Evolutionary conservation across 257 asterid genomes (phyloP), one percentile per base, ranked within the genome.

Genomic region (Rhazya stricta): DNA sequence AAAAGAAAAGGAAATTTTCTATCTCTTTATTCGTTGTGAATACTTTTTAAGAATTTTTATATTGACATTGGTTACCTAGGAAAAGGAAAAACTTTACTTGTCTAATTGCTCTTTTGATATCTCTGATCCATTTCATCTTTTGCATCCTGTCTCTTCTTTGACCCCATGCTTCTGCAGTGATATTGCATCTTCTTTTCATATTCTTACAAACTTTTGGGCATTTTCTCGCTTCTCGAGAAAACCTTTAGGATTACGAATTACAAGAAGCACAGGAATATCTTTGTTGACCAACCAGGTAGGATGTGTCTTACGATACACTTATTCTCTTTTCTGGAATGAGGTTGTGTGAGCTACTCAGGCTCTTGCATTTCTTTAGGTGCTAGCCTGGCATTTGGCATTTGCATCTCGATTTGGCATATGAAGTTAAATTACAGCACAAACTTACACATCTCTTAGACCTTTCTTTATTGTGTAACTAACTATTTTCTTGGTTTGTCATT

Each of bases 361-460:
- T 11, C 36, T 66, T 19, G 61, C 34, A 45, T 46, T 43, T 42
- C 30, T 23, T 15, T 30, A 51, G 51, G 8, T 46, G n/a, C 10
- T 45, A 3, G 13, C 19, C 1, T 34, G 16, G 70, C 50, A 41
- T 1, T 74, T 54, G n/a, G n/a, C n/a, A n/a, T 76, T 12, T 42
- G 21, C n/a, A n/a, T 67, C 30, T n/a, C 12, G 70, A 37, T 5
- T 67, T n/a, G 25, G 56, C 45, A 54, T 18, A 42, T 51, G 19
- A 19, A 45, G 23, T 37, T 37, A 21, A 56, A 69, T 34, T 18
- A 46, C 25, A 21, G 39, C 5, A 21, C 30, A 56, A 34, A 27
- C n/a, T n/a, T n/a, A n/a, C n/a, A 32, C 27, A 51, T 41, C 42
- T 76, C 25, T 34, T 79, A 34, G 12, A 70, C 16, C 54, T 65